Base-by-base conservation (phyloP, 805 yeast species). In the Ascoidea tarda region DNA sequence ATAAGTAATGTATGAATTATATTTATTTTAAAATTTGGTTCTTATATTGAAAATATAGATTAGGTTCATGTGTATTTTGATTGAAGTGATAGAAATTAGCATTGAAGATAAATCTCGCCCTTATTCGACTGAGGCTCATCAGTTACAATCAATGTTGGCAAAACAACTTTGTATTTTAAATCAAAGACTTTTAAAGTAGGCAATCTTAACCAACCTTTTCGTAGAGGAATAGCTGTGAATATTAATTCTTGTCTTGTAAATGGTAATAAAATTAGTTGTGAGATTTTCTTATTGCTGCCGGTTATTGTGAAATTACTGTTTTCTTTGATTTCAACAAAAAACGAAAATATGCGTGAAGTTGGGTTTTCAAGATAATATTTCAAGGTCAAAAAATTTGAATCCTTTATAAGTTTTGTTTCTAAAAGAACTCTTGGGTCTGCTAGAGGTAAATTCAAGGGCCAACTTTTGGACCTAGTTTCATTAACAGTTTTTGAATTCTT, bases 111-210 rank as follows among this genome's bases (percentile, higher is more conserved):
- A 46, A 56, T 52, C 28, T 56, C 57, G 3, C 45, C 72, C 32
- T 63, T 63, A 16, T 63, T 63, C 4, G 61, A 45, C 46, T 58
- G 58, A 0, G 68, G 59, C 1, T 48, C 32, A 4, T 65, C 69
- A 6, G 68, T 59, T 0, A 74, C 79, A 0, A 77, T 67, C 16
- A 74, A 60, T 0, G 74, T 69, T 21, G 82, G 81, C 54, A 87
- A 68, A 28, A 74, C 74, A 46, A 85, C 82, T 58, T 82, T 79
- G 67, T 77, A 85, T 57, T 78, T 77, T 50, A 84, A 69, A 60
- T 87, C 96, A 60, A 71, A 83, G 4, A 84, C 85, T 54, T 75
- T 74, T 57, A 86, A 66, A 46, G 67, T 74, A 0, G 95, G 96
- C 46, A 87, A 62, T 52, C 67, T 69, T 42, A 72, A 53, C 62